Percentiles rank a stretch among this genome's conserved stretches.
Evolutionary conservation across 176 grass and related monocot species (phyloP).

Genomic region (Tuctoria greenei): DNA sequence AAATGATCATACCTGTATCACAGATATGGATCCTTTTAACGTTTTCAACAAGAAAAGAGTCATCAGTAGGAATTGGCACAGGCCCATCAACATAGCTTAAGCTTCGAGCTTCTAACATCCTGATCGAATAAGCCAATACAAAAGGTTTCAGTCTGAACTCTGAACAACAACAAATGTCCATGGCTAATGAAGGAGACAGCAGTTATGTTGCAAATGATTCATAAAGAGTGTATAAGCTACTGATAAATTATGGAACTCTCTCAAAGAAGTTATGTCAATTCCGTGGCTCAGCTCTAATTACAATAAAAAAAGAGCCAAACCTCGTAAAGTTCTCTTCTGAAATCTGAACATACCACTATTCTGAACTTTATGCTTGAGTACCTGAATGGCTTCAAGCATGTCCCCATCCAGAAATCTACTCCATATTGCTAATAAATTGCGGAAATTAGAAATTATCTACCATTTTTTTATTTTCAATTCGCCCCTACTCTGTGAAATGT

Average conservation of each 20-base stretch:
- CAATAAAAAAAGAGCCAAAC: background rate
- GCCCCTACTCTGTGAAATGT: too few relatives aligned
- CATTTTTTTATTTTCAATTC: background rate
- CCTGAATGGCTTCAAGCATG: background rate
- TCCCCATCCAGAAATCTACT: background rate
- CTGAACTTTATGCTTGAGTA: too few relatives aligned
- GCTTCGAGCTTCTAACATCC: constrained; percentile 95
- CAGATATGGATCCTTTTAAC: constrained; percentile 90
- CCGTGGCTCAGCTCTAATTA: background rate
- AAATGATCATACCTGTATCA: constrained; percentile 71
- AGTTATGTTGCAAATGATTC: background rate
- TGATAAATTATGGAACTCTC: background rate
- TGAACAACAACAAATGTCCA: background rate
- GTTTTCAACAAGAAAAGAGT: constrained; percentile 72
- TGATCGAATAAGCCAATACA: constrained; percentile 34
- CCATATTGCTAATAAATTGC: background rate
- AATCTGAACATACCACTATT: background rate
- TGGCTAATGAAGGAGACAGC: background rate
- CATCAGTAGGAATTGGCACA: constrained; percentile 70
- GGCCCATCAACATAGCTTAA: constrained; percentile 94
- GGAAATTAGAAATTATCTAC: background rate
- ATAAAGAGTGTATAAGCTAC: constrained; percentile 2
- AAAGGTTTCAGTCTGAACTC: constrained; percentile 20
- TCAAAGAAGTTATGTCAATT: constrained; percentile 24
- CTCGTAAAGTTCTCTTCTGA: background rate